phyloP scores from a whole-genome alignment of 1,284 basidiomycete species.

The Albatrellus sp. region DNA sequence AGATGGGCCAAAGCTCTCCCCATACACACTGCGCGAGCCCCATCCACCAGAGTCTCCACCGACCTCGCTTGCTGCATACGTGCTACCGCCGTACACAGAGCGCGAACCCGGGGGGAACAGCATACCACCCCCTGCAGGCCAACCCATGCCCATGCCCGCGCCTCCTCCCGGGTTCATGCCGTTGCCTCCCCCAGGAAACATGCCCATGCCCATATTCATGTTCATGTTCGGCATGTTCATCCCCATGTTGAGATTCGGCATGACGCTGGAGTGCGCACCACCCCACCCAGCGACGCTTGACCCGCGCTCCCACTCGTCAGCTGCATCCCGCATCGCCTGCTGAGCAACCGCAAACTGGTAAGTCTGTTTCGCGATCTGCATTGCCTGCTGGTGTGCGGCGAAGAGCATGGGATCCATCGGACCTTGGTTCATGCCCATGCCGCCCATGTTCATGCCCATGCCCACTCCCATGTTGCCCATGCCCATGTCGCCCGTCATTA shows the following conservation, averaged over 20 bases:
- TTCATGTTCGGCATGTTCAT: conserved; percentile 16
- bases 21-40: conserved; percentile 55
- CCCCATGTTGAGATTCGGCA: conserved; percentile 15
- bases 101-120: conserved; percentile 37
- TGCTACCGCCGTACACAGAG: conserved; percentile 43
- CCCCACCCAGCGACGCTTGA: conserved; percentile 33
- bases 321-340: conserved; percentile 71
- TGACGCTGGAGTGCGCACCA: conserved; percentile 22
- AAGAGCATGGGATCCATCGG: conserved; percentile 36
- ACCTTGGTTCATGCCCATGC: conserved; percentile 32
- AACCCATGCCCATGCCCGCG: conserved; percentile 15
- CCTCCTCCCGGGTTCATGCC: not conserved
- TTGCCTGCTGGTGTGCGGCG: conserved; percentile 69
- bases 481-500: not conserved
- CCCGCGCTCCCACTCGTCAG: conserved; percentile 75
- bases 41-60: conserved; percentile 35
- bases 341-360: conserved; percentile 79
- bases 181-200: conserved; percentile 24
- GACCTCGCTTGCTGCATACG: conserved; percentile 39
- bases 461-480: not conserved
- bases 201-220: conserved; percentile 19
- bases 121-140: conserved; percentile 27
- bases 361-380: conserved; percentile 71
- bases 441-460: conserved; percentile 29
- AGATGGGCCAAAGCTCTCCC: conserved; percentile 45